Base-by-base conservation (phyloP, 306 rosid species). In the Mucuna pruriens region DNA sequence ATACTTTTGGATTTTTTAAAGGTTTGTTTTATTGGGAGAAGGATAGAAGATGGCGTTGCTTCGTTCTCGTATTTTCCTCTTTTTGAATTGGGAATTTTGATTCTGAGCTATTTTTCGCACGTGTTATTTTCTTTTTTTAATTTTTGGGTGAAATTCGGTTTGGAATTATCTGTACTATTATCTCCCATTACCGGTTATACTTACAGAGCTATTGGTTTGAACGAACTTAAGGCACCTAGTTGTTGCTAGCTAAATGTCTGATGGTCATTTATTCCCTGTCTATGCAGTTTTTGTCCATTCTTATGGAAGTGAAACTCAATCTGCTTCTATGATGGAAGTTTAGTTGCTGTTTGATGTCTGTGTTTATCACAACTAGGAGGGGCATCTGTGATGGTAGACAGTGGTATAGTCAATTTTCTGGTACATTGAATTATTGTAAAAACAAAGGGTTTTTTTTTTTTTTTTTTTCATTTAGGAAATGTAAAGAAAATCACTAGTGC, bases 221-320 rank as follows among this genome's bases (percentile, higher is more conserved):
- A 61, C 2, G 57, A 63, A 42, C 52, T 71, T 51, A 60, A 19
- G 33, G 11, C 4, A 31, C 6, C 25, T 83, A 16, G 5, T 67
- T 46, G 26, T 58, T 58, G 55, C 29, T 36, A 36, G 5, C 11
- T 57, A 7, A 57, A 17, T 46, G 23, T 45, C 38, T 39, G n/a
- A 9, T 60, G 67, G 44, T 38, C 17, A 48, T 71, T 12, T 77
- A 58, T 71, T 63, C 12, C 44, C 39, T 29, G 83, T 49, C 16
- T 23, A 7, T n/a, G 51, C 38, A 72, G 11, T 78, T 52, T 12
- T 62, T 34, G 23, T 42, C 11, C 46, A 15, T 45, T 82, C 19
- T 60, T 45, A 69, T 22, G 72, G 65, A 46, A 7, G 8, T 54
- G 44, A 22, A 49, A 39, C 7, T 48, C 22, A 4, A 19, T 54